Percentiles rank a stretch among this genome's conserved stretches.
Evolutionary conservation across 305 asterid genomes (phyloP).

Genomic region (Fraxinus velutina): DNA sequence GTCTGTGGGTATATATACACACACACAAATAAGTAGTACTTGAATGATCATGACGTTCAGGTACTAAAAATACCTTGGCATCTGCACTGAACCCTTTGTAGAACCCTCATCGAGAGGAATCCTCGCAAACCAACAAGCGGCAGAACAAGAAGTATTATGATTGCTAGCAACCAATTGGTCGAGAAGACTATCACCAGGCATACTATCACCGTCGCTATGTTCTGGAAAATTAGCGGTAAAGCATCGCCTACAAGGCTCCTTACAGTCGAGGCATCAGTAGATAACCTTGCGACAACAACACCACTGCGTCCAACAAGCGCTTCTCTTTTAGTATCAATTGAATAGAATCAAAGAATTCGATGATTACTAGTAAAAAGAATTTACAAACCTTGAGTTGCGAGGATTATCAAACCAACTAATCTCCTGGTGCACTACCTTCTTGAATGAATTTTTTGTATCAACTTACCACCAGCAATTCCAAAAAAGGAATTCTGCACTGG

Average conservation of each 20-base stretch:
- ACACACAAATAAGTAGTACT: background rate
- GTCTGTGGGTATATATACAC: background rate
- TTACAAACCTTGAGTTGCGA: constrained; percentile 65
- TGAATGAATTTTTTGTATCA: constrained; percentile 62
- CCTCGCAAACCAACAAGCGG: constrained; percentile 39
- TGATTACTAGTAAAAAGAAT: background rate
- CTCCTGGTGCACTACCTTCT: constrained; percentile 70
- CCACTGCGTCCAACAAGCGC: constrained; percentile 36
- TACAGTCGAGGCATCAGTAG: constrained; percentile 47
- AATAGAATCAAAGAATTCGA: background rate
- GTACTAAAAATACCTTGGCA: constrained; percentile 31
- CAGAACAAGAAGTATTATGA: constrained; percentile 34
- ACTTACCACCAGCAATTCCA: constrained; percentile 69
- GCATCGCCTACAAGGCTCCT: constrained; percentile 45
- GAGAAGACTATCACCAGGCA: constrained; percentile 43
- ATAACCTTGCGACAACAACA: constrained; percentile 51
- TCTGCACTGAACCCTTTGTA: constrained; percentile 28
- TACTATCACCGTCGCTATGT: constrained; percentile 36
- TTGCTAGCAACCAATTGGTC: constrained; percentile 47
- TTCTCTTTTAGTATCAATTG: background rate
- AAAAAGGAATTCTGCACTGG: constrained; percentile 66
- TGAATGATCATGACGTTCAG: background rate
- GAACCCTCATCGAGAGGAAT: constrained; percentile 28
- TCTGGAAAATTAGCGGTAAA: constrained; percentile 43
- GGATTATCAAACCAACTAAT: constrained; percentile 87